These are phyloP conservation scores for Ambrosiella beaveri DNA, from an alignment of 2,329 filamentous ascomycete genomes.

Conservation along the genomic window DNA sequence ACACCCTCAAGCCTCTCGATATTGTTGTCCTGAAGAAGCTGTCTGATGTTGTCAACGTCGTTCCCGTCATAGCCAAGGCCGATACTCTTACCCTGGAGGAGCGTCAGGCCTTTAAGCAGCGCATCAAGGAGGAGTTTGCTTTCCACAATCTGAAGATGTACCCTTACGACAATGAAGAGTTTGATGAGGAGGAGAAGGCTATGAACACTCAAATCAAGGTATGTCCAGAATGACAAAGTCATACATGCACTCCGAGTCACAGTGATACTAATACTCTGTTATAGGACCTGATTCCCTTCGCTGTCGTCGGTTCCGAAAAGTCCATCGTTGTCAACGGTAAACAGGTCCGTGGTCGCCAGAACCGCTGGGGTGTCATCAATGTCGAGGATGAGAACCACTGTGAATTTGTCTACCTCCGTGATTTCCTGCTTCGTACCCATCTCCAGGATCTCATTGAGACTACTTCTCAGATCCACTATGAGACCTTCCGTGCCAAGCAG, in stretches of 20 bases:
- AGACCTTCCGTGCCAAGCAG: constrained; percentile 99
- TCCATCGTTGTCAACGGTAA: constrained; percentile 94
- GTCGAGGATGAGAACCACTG: constrained; percentile 99
- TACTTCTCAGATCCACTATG: constrained; percentile 98
- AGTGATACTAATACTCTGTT: neutral
- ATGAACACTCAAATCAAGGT: constrained; percentile 97
- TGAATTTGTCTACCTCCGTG: constrained; percentile 95
- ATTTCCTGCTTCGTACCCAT: constrained; percentile 97
- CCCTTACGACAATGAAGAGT: constrained; percentile 97
- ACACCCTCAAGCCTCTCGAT: constrained; percentile 97
- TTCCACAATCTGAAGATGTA: constrained; percentile 99
- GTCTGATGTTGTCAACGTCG: constrained; percentile 96
- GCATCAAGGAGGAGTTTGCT: constrained; percentile 97
- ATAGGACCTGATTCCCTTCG: constrained; percentile 86
- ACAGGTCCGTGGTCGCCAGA: constrained; percentile 93
- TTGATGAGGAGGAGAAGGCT: constrained; percentile 88
- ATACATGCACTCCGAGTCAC: too few species aligned
- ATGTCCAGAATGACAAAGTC: constrained; percentile 14
- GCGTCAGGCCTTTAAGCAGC: constrained; percentile 90
- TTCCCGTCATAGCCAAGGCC: constrained; percentile 96
- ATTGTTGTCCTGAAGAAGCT: constrained; percentile 99
- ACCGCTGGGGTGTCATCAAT: constrained; percentile 98
- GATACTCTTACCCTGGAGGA: constrained; percentile 93
- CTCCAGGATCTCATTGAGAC: constrained; percentile 98
- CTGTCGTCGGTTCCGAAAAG: constrained; percentile 95